Percentiles rank a stretch among this genome's conserved stretches.
Conservation (phyloP, 768 basidiomycete species). For the Termitomyces sp. region DNA sequence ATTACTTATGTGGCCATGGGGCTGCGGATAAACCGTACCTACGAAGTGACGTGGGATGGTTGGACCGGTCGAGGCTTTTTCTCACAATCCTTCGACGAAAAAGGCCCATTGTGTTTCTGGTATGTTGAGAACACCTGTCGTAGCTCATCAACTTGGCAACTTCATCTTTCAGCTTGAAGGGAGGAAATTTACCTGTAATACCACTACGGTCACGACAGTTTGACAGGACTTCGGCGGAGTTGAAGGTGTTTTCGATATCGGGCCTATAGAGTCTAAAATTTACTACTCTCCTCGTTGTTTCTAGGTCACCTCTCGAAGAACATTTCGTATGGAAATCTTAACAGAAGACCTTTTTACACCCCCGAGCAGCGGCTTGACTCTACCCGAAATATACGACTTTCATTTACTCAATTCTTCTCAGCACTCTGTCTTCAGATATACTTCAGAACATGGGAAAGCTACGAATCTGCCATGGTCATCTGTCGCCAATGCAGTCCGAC, state of each 20-base stretch:
- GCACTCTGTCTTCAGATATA: conserved; percentile 1
- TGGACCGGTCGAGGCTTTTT: neutral
- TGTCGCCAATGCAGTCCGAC: neutral
- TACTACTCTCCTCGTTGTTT: no score
- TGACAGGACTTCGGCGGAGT: neutral
- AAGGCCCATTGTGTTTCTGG: neutral
- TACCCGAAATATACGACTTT: conserved; percentile 1
- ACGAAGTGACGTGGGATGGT: neutral
- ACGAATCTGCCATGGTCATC: neutral
- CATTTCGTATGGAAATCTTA: neutral
- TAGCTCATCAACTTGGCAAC: neutral
- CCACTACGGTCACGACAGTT: neutral
- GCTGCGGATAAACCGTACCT: neutral
- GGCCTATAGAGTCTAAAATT: neutral
- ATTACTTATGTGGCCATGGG: no score
- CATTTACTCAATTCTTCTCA: neutral
- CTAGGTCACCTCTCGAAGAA: neutral
- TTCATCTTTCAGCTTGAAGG: no score
- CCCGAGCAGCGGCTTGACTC: neutral
- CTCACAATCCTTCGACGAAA: neutral
- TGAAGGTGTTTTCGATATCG: neutral
- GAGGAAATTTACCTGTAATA: no score
- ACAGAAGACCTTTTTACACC: neutral
- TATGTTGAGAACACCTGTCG: neutral
- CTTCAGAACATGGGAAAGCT: neutral